Evolutionary conservation across 768 basidiomycete genomes (phyloP).

Genomic region (Tylopilus cervinicoccineus): DNA sequence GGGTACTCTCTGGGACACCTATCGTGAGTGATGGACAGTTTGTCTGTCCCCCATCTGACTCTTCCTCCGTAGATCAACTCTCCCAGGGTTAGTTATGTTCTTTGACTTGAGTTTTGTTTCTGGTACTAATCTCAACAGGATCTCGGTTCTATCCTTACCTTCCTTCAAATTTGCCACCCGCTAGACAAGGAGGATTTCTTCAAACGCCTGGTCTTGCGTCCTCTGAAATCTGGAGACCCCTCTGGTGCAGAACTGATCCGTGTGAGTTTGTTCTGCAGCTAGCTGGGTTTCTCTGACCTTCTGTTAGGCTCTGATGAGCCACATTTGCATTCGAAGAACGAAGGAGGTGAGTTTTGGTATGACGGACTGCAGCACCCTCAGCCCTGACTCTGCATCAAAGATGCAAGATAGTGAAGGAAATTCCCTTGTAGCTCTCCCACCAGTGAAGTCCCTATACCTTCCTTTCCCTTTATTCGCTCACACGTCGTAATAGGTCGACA

Average conservation of each 20-base stretch:
- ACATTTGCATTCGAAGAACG: slow-evolving; percentile 75
- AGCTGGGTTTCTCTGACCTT: slow-evolving; percentile 2
- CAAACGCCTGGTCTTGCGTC: slow-evolving; percentile 74
- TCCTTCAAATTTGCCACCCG: slow-evolving; percentile 81
- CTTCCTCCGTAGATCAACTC: slow-evolving; percentile 61
- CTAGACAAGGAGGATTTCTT: slow-evolving; percentile 81
- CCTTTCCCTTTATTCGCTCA: slow-evolving; percentile 1
- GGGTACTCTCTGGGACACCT: slow-evolving; percentile 83
- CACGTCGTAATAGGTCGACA: slow-evolving; percentile 54
- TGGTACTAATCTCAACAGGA: slow-evolving; percentile 46
- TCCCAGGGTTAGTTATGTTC: slow-evolving; percentile 46
- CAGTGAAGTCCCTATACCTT: slow-evolving; percentile 34
- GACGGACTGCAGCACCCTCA: not conserved
- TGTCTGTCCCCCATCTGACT: not conserved
- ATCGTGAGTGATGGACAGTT: slow-evolving; percentile 54
- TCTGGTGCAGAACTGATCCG: slow-evolving; percentile 67
- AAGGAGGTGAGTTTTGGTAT: slow-evolving; percentile 55
- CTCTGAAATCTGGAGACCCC: slow-evolving; percentile 65
- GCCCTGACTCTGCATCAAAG: slow-evolving; percentile 35
- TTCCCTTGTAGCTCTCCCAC: slow-evolving; percentile 69
- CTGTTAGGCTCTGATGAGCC: slow-evolving; percentile 67
- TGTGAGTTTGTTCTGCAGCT: slow-evolving; percentile 36
- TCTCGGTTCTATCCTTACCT: slow-evolving; percentile 80
- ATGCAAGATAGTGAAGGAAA: slow-evolving; percentile 84
- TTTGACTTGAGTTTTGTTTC: not conserved